phyloP scores from a whole-genome alignment of 2,329 filamentous ascomycete genomes.

The Colletotrichum lindemuthianum region DNA sequence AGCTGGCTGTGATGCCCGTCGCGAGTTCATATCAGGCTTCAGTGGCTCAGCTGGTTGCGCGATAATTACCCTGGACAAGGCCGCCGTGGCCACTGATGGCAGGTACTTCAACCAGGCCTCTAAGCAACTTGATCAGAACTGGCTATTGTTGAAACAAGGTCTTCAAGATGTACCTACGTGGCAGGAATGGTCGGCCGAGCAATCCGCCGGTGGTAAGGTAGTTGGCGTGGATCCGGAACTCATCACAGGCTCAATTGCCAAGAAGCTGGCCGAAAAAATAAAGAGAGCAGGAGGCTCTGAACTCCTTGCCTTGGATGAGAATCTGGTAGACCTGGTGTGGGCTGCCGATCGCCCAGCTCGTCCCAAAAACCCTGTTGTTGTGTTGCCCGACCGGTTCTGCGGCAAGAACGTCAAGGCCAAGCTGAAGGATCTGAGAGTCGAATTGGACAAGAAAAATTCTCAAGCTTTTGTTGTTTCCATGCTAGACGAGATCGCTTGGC shows the following conservation, averaged over 20 bases:
- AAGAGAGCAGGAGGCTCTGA: constrained; percentile 85
- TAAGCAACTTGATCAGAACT: constrained; percentile 91
- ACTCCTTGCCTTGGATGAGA: constrained; percentile 79
- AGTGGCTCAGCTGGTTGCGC: constrained; percentile 94
- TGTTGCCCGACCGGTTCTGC: constrained; percentile 77
- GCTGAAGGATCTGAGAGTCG: constrained; percentile 86
- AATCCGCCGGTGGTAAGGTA: constrained; percentile 84
- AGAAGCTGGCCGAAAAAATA: constrained; percentile 85
- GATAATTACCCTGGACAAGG: constrained; percentile 85
- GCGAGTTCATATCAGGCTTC: constrained; percentile 93
- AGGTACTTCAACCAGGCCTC: constrained; percentile 97
- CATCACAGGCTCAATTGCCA: constrained; percentile 71
- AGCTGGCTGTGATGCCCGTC: constrained; percentile 90
- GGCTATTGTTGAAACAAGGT: constrained; percentile 91
- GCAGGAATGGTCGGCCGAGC: constrained; percentile 94
- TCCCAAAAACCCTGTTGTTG: constrained; percentile 79
- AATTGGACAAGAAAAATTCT: constrained; percentile 89
- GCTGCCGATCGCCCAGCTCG: constrained; percentile 75
- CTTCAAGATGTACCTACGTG: constrained; percentile 94
- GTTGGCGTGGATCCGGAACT: constrained; percentile 93
- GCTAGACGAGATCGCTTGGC: constrained; percentile 96
- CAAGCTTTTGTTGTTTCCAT: constrained; percentile 91
- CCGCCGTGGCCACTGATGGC: constrained; percentile 92
- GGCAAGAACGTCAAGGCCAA: constrained; percentile 88
- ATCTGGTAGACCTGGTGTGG: constrained; percentile 95